A percentile compares a stretch with the other conserved stretches of the same genome.
These are phyloP conservation scores for Xerocomus amazonicus DNA, from an alignment of 1,284 basidiomycete species.

Conservation along the genomic window DNA sequence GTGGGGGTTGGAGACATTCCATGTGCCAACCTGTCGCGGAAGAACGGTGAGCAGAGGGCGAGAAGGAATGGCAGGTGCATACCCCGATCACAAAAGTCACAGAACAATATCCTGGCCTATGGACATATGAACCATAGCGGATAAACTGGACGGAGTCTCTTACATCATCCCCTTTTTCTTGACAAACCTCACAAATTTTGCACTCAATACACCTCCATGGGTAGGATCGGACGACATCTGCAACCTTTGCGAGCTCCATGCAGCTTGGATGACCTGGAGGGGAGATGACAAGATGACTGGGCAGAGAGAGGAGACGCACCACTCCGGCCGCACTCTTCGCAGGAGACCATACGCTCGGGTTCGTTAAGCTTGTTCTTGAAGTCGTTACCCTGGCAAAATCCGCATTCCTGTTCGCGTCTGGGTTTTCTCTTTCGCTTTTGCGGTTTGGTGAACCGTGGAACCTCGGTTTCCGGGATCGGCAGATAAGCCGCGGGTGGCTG, in stretches of 20 bases:
- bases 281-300: constrained; percentile 5
- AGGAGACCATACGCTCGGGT: constrained; percentile 66
- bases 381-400: constrained; percentile 64
- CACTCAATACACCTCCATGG: constrained; percentile 91
- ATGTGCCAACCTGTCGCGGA: constrained; percentile 77
- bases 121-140: constrained; percentile 14
- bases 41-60: constrained; percentile 1
- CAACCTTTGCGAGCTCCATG: constrained; percentile 52
- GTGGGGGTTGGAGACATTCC: constrained; percentile 77
- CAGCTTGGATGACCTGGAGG: constrained; percentile 74
- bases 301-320: constrained; percentile 37
- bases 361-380: constrained; percentile 51
- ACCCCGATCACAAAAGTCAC: constrained; percentile 93
- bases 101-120: constrained; percentile 84
- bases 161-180: constrained; percentile 86
- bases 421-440: constrained; percentile 53
- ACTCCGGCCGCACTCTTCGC: constrained; percentile 64
- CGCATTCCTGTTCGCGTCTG: constrained; percentile 57
- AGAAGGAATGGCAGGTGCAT: constrained; percentile 16
- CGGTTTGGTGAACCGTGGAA: constrained; percentile 38
- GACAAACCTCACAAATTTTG: constrained; percentile 90
- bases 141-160: constrained; percentile 35
- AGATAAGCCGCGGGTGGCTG: constrained; percentile 51
- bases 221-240: constrained; percentile 63
- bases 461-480: constrained; percentile 36